Percentiles rank a stretch among this genome's conserved stretches.
These are phyloP conservation scores for Blastocystis sp. DNA, from an alignment of 352 stramenopile species.

Conservation along the genomic window DNA sequence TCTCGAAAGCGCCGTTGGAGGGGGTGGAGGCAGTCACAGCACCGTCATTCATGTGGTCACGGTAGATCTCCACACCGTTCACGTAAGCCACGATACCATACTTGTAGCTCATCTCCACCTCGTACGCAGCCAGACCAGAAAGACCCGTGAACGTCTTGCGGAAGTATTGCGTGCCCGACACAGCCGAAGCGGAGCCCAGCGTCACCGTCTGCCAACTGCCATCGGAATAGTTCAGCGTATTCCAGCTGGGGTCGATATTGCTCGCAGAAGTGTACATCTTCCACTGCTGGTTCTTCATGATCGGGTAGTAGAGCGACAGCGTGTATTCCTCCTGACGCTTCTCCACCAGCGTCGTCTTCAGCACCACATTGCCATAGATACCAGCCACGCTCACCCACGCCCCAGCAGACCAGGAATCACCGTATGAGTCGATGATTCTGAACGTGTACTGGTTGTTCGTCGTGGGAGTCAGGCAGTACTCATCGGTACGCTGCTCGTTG, in stretches of 20 bases:
- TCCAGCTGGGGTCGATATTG: conserved; percentile 10
- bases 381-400: background rate
- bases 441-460: conserved; percentile 26
- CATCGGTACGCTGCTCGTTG: background rate
- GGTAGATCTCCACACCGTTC: conserved; percentile 17
- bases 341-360: conserved; percentile 26
- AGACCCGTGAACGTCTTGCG: conserved; percentile 33
- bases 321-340: background rate
- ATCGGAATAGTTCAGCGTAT: background rate
- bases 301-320: conserved; percentile 51
- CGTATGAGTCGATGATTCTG: background rate
- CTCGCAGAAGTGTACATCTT: conserved; percentile 7
- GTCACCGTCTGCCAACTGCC: background rate
- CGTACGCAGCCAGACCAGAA: conserved; percentile 20
- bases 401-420: conserved; percentile 35
- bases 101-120: background rate
- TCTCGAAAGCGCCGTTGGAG: background rate
- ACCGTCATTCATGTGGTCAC: background rate
- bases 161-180: conserved; percentile 59
- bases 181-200: background rate
- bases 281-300: conserved; percentile 1
- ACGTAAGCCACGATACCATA: conserved; percentile 34
- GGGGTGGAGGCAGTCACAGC: background rate
- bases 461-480: conserved; percentile 27
- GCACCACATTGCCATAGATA: conserved; percentile 28